A percentile compares a stretch with the other conserved stretches of the same genome.
Conservation (phyloP, 495 filamentous ascomycete species). For the Penicillium ucsense region DNA sequence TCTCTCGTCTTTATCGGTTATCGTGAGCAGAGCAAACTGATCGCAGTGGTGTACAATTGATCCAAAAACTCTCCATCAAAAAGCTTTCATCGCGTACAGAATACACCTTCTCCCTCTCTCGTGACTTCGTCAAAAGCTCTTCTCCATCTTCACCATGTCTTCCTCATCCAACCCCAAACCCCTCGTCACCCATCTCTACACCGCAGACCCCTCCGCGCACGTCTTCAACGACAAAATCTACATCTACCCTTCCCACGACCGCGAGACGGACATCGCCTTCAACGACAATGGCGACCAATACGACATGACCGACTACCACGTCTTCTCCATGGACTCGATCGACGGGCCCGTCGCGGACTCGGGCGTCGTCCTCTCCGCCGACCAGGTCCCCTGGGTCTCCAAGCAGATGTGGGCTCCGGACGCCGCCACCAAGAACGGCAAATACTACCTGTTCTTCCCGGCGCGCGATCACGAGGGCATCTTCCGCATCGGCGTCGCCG, state of each 20-base stretch:
- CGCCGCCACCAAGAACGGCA: constrained; percentile 33
- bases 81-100: background rate
- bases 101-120: too few relatives aligned
- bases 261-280: constrained; percentile 37
- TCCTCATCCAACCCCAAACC: constrained; percentile 13
- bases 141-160: background rate
- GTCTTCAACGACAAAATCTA: constrained; percentile 40
- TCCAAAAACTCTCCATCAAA: background rate
- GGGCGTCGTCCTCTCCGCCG: constrained; percentile 27
- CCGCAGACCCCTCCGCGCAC: constrained; percentile 44
- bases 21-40: too few relatives aligned
- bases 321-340: constrained; percentile 35
- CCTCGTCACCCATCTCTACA: constrained; percentile 58
- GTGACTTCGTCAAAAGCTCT: background rate
- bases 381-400: constrained; percentile 36
- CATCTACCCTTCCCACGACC: constrained; percentile 42
- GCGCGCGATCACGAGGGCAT: constrained; percentile 38
- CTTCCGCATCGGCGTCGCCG: constrained; percentile 52
- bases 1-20: too few relatives aligned
- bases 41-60: too few relatives aligned
- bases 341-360: constrained; percentile 34
- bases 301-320: constrained; percentile 55
- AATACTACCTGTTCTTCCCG: constrained; percentile 42
- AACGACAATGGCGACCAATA: constrained; percentile 80
- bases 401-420: constrained; percentile 43